Evolutionary conservation across 768 basidiomycete genomes (phyloP).

Genomic region (Mycena olivaceomarginata): DNA sequence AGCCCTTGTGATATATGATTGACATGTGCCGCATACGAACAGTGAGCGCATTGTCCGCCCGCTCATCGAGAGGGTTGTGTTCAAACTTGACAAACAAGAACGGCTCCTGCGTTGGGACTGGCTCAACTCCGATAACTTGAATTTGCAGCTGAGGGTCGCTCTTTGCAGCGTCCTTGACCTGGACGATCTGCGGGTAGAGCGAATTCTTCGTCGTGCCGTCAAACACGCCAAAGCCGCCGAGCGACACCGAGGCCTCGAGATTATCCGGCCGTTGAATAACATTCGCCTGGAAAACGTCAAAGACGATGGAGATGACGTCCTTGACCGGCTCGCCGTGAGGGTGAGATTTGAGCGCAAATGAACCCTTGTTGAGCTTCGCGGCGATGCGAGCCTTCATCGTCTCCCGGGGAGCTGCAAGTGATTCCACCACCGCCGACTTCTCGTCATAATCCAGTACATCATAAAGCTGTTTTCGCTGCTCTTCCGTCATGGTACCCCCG

Average conservation of each 20-base stretch:
- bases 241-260: constrained; percentile 88
- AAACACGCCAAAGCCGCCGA: constrained; percentile 91
- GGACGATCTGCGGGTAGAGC: constrained; percentile 93
- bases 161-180: constrained; percentile 65
- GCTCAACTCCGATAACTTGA: constrained; percentile 38
- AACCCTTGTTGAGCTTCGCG: constrained; percentile 90
- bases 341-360: constrained; percentile 87
- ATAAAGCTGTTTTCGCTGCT: constrained; percentile 93
- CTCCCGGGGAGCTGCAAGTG: constrained; percentile 85
- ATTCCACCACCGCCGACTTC: constrained; percentile 80
- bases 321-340: constrained; percentile 73
- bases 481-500: constrained; percentile 86
- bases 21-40: constrained; percentile 97
- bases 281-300: constrained; percentile 90
- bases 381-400: constrained; percentile 85
- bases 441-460: constrained; percentile 95
- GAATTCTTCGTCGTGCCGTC: constrained; percentile 92
- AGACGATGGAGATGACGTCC: constrained; percentile 91
- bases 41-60: constrained; percentile 93
- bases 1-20: constrained; percentile 96
- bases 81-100: constrained; percentile 97
- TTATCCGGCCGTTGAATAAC: constrained; percentile 91
- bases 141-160: constrained; percentile 35
- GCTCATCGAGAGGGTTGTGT: constrained; percentile 91
- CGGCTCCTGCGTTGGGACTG: constrained; percentile 60